Percentiles rank a stretch among this genome's conserved stretches.
These are phyloP conservation scores for Lasiosphaeria miniovina DNA, from an alignment of 495 filamentous ascomycete species.

Conservation along the genomic window DNA sequence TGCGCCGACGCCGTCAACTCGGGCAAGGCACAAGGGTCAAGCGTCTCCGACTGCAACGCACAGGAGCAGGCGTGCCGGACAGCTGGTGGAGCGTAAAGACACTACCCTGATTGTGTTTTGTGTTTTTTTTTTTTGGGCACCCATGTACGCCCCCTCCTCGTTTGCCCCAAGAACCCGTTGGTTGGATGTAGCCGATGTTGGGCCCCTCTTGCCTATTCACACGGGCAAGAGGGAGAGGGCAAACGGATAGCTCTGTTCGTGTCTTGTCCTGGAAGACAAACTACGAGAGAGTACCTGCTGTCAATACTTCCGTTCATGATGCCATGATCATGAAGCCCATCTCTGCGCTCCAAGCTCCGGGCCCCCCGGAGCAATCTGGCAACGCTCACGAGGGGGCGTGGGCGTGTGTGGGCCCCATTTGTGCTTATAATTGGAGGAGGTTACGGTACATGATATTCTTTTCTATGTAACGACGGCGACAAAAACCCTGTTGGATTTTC, in stretches of 20 bases:
- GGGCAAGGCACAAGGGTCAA: constrained; percentile 28
- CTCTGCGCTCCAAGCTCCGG: not conserved
- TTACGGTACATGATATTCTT: not conserved
- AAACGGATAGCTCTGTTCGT: not conserved
- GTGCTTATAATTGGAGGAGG: not conserved
- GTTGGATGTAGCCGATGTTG: not conserved
- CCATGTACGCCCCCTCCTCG: not conserved
- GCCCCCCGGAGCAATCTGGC: constrained; percentile 1
- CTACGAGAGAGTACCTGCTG: not conserved
- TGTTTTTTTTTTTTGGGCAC: not conserved
- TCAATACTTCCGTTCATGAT: not conserved
- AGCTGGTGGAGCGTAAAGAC: constrained; percentile 15
- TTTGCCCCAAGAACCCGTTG: not conserved
- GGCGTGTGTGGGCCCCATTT: not conserved
- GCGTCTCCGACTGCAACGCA: constrained; percentile 42
- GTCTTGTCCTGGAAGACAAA: not conserved
- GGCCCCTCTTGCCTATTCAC: not conserved
- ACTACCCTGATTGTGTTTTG: not conserved
- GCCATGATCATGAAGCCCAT: not conserved
- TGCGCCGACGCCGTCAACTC: constrained; percentile 47
- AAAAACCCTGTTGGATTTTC: not conserved
- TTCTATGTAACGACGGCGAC: not conserved
- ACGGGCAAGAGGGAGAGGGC: not conserved
- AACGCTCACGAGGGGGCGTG: not conserved
- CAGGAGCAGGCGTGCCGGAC: constrained; percentile 36